Evolutionary conservation across 306 rosid species (phyloP), one percentile per base, ranked within the genome.

Genomic region (Fragaria ananassa): DNA sequence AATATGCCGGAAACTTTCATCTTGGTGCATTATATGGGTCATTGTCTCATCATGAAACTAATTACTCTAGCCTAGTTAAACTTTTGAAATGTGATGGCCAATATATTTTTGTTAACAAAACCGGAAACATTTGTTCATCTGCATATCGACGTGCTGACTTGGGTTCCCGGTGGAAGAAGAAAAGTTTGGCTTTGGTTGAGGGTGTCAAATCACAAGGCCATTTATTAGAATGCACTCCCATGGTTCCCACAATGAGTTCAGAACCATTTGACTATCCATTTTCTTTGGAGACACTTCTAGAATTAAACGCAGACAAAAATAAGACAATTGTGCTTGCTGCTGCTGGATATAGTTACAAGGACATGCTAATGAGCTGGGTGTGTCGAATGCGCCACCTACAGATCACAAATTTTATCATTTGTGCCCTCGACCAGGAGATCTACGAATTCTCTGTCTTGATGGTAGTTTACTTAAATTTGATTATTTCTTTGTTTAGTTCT

Each of bases 351-450:
- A 95, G 96, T 78, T 95, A 95, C 76, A 92, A 90, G 89, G 98
- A 95, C 78, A 89, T 95, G 97, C 87, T 95, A 68, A 95, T 95
- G 98, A 95, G 92, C 82, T 95, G 98, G 98, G 89, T 82, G 74
- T 95, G 98, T 84, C 81, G 97, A 88, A 84, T 92, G 66, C 83
- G 89, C 67, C 84, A 71, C 64, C 83, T 92, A 76, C 78, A 79
- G 76, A 75, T 95, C 8, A 60, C 77, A 76, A 95, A 92, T 72
- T 90, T 88, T 76, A 39, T 92, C 50, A 83, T 95, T 67, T 90
- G 85, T 73, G 93, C 98, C 46, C 91, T 95, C 35, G 98, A 95
- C 77, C 79, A 82, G 68, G 97, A 95, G 82, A 89, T 91, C 54
- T 88, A 90, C 76, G 81, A 85, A 63, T 95, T 89, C 83, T 87